These are phyloP conservation scores for Xanthoparmelia taractica DNA, from an alignment of 495 filamentous ascomycete species.

Conservation along the genomic window DNA sequence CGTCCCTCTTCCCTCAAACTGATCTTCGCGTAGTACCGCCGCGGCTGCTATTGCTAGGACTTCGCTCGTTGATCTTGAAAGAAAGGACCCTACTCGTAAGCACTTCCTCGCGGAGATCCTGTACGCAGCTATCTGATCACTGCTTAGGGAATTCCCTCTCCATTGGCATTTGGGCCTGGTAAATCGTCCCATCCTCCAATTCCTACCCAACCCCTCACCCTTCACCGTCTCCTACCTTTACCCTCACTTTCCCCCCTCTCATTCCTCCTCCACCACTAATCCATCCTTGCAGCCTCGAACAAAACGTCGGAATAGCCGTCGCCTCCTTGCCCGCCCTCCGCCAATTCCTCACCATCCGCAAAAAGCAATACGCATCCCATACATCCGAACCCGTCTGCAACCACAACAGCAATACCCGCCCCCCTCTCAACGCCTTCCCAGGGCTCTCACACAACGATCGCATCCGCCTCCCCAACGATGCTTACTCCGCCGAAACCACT, in stretches of 20 bases:
- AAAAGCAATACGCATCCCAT: background rate
- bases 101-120: background rate
- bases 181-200: background rate
- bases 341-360: conserved; percentile 1
- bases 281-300: background rate
- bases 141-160: background rate
- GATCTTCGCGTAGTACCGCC: background rate
- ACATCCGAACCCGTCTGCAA: background rate
- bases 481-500: background rate
- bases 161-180: background rate
- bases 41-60: background rate
- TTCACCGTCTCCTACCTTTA: background rate
- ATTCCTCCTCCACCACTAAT: background rate
- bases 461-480: background rate
- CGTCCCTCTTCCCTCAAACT: background rate
- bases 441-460: background rate
- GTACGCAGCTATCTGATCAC: background rate
- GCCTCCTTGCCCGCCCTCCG: conserved; percentile 6
- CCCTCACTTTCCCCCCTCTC: background rate
- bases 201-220: background rate
- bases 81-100: background rate
- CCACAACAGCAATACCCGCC: background rate
- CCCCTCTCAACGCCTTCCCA: background rate
- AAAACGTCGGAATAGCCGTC: conserved; percentile 3
- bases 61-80: background rate